Evolutionary conservation across 305 asterid genomes (phyloP).

Genomic region (Ruellia speciosa): DNA sequence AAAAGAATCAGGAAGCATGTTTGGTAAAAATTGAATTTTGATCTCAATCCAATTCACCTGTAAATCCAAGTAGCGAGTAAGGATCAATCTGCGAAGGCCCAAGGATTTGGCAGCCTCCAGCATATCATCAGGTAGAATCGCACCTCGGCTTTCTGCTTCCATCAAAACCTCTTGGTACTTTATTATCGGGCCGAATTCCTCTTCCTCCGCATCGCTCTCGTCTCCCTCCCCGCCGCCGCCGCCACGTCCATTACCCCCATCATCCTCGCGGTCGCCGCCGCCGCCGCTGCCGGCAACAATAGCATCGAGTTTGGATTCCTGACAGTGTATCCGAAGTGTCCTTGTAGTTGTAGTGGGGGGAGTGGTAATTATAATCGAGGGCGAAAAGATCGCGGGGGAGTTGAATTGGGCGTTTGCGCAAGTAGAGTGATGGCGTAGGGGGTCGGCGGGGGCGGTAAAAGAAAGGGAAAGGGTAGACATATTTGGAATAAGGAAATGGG

Average conservation of each 20-base stretch:
- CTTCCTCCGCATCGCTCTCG: slow-evolving; percentile 40
- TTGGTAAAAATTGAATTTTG: background rate
- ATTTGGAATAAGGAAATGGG: no score
- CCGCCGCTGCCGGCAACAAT: slow-evolving; percentile 35
- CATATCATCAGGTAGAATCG: slow-evolving; percentile 59
- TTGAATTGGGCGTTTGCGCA: slow-evolving; percentile 24
- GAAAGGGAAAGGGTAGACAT: no score
- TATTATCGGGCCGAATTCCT: slow-evolving; percentile 66
- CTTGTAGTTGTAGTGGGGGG: no score
- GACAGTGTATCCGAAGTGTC: slow-evolving; percentile 28
- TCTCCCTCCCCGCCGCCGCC: slow-evolving; percentile 37
- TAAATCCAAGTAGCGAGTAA: slow-evolving; percentile 63
- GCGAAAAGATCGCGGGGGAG: slow-evolving; percentile 24
- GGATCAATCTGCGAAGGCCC: slow-evolving; percentile 58
- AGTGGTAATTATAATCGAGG: slow-evolving; percentile 18
- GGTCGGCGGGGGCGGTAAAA: background rate
- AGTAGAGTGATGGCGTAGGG: slow-evolving; percentile 18
- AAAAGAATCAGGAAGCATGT: background rate
- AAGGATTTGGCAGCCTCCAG: slow-evolving; percentile 65
- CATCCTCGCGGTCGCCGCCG: slow-evolving; percentile 43
- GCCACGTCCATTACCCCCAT: slow-evolving; percentile 42
- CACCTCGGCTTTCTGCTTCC: slow-evolving; percentile 57
- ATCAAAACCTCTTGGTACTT: slow-evolving; percentile 53
- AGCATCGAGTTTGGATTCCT: slow-evolving; percentile 31
- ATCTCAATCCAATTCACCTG: slow-evolving; percentile 44